Conservation (phyloP, 2,329 filamentous ascomycete species). For the Pseudogymnoascus sp. region DNA sequence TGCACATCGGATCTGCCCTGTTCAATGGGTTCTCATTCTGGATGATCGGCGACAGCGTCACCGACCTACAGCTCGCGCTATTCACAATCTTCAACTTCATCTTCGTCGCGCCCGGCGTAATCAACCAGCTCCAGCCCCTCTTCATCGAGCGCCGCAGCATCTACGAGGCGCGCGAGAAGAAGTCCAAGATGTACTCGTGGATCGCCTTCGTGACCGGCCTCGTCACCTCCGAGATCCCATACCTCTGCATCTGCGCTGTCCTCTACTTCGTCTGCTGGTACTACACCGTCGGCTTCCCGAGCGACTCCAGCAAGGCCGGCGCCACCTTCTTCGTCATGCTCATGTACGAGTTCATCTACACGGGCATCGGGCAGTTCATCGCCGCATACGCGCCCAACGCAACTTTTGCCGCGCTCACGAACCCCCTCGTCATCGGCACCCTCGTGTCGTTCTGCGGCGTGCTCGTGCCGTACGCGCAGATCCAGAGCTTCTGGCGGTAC, state of each 20-base stretch:
- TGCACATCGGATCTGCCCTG: slow-evolving; percentile 46
- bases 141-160: slow-evolving; percentile 50
- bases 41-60: slow-evolving; percentile 44
- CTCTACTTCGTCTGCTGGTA: slow-evolving; percentile 48
- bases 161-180: slow-evolving; percentile 51
- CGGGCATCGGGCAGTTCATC: slow-evolving; percentile 52
- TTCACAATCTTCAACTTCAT: slow-evolving; percentile 58
- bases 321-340: slow-evolving; percentile 47
- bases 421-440: slow-evolving; percentile 48
- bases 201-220: slow-evolving; percentile 48
- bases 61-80: slow-evolving; percentile 44
- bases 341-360: slow-evolving; percentile 53
- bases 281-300: slow-evolving; percentile 40
- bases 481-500: slow-evolving; percentile 59
- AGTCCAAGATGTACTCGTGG: slow-evolving; percentile 54
- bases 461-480: slow-evolving; percentile 54
- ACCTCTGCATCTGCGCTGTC: slow-evolving; percentile 36
- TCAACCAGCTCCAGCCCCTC: slow-evolving; percentile 50
- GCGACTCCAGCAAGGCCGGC: slow-evolving; percentile 34
- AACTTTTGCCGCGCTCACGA: slow-evolving; percentile 49
- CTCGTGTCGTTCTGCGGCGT: slow-evolving; percentile 71
- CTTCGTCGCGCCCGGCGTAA: slow-evolving; percentile 50
- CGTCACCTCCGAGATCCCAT: slow-evolving; percentile 39
- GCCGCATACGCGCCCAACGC: slow-evolving; percentile 54
- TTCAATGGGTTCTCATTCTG: slow-evolving; percentile 57